Conservation (phyloP, 1,139 yeast genomes). For the Debaryomycetaceae sp. region DNA sequence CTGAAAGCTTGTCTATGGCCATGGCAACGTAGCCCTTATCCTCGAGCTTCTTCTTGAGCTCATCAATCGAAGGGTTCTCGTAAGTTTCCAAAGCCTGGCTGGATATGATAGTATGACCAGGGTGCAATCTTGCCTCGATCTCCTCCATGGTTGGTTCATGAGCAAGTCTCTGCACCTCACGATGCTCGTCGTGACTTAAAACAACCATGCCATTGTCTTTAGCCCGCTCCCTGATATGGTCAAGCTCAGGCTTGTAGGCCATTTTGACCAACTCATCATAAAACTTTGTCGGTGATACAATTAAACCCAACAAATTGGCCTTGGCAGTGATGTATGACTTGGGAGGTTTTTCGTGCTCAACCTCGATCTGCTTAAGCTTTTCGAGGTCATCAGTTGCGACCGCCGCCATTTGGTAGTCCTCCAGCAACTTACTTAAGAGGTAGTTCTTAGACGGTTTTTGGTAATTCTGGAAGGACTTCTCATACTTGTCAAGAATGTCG, state of each 20-base stretch:
- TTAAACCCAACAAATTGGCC: slow-evolving; percentile 31
- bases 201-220: slow-evolving; percentile 9
- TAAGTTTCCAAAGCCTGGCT: slow-evolving; percentile 11
- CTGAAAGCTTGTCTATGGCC: slow-evolving; percentile 9
- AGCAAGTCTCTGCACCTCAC: slow-evolving; percentile 15
- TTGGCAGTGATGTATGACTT: slow-evolving; percentile 21
- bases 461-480: slow-evolving; percentile 12
- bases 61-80: slow-evolving; percentile 15
- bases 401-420: slow-evolving; percentile 20
- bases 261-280: slow-evolving; percentile 26
- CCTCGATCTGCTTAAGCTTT: slow-evolving; percentile 18
- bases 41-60: slow-evolving; percentile 13
- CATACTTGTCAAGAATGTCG: slow-evolving; percentile 16
- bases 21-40: slow-evolving; percentile 8
- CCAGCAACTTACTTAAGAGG: slow-evolving; percentile 20
- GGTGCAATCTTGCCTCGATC: slow-evolving; percentile 4
- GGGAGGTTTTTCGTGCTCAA: slow-evolving; percentile 27
- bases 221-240: slow-evolving; percentile 30
- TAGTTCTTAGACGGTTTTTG: slow-evolving; percentile 27
- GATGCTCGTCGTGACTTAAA: slow-evolving; percentile 18
- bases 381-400: slow-evolving; percentile 21
- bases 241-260: slow-evolving; percentile 21
- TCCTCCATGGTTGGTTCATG: slow-evolving; percentile 19
- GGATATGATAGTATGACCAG: slow-evolving; percentile 9
- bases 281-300: slow-evolving; percentile 24